Percentiles rank a stretch among this genome's conserved stretches.
phyloP scores from a whole-genome alignment of 2,329 filamentous ascomycete genomes.

The Penicillium sp. region DNA sequence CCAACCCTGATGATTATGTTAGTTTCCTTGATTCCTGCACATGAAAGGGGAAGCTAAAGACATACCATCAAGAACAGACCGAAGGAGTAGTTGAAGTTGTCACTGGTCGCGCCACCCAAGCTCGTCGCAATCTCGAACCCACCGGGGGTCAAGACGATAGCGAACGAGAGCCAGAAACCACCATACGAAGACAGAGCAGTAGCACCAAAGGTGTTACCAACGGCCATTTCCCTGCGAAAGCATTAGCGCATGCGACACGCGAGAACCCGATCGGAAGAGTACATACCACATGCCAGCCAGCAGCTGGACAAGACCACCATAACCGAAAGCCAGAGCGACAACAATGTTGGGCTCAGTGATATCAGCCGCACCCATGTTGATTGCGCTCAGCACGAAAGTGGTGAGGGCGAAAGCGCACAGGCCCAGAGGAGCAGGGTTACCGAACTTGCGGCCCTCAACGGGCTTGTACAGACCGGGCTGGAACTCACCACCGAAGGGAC shows the following conservation, averaged over 20 bases:
- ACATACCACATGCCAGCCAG: constrained; percentile 82
- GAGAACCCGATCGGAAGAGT: not conserved
- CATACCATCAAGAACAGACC: constrained; percentile 70
- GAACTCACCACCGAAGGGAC: constrained; percentile 71
- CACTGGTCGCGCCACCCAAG: constrained; percentile 34
- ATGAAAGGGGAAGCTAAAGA: constrained; percentile 12
- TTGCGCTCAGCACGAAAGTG: constrained; percentile 73
- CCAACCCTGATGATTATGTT: constrained; percentile 57
- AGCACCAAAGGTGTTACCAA: constrained; percentile 85
- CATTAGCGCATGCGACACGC: not conserved
- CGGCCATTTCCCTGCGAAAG: constrained; percentile 69
- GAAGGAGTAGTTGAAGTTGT: constrained; percentile 60
- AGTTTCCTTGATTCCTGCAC: not conserved
- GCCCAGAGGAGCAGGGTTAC: constrained; percentile 76
- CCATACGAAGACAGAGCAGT: constrained; percentile 80
- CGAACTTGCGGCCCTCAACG: constrained; percentile 67
- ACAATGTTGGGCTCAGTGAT: constrained; percentile 65
- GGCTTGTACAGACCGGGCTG: constrained; percentile 69
- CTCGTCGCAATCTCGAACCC: constrained; percentile 59
- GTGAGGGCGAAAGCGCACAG: constrained; percentile 78
- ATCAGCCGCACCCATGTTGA: constrained; percentile 68
- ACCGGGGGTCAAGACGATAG: constrained; percentile 68
- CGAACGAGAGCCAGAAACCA: constrained; percentile 79
- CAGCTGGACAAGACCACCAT: constrained; percentile 77
- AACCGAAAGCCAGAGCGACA: constrained; percentile 68